Base-by-base conservation (phyloP, 2,329 filamentous ascomycete genomes). In the Hansfordia pulvinata region DNA sequence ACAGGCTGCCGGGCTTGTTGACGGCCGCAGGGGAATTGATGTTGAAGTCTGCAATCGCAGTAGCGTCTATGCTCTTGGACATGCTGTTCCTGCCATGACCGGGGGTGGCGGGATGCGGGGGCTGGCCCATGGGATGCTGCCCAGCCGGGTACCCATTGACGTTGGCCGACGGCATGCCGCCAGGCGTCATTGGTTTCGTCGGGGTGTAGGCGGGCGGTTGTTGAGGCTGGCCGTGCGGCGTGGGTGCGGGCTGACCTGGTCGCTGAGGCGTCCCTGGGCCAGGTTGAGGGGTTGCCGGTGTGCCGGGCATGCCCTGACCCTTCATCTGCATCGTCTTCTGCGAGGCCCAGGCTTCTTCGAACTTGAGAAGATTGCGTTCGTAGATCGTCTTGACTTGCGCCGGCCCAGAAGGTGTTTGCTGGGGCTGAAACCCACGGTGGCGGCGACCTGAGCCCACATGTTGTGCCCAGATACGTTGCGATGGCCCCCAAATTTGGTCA, bases 401-500 rank as follows among this genome's bases (percentile, higher is more conserved):
- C 3, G 72, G 63, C 0, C 81, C 83, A 8, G 61, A 67, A 2
- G 76, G 77, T 29, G 69, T 56, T 35, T 82, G 76, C 27, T 64
- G 61, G 1, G 66, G 7, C 62, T 61, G 25, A 83, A 70, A 4
- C 68, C 64, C 25, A 85, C 49, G 17, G 65, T 56, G 30, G 72
- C 68, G 2, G 82, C 76, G 29, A 94, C 62, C 26, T 73, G 66
- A 2, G 63, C 60, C 90, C 90, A 96, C 30, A 65, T 62, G 35
- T 83, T 81, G 14, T 62, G 60, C 14, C 68, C 64, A 0, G 72
- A 76, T 3, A 92, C 72, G 33, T 66, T 71, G 39, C 78, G 80
- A 30, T 78, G 90, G 5, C 85, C 85, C 14, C 81, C 82, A 37
- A 69, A 63, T 40, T 80, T 86, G 38, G 76, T 68, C 2, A 93